These are phyloP conservation scores for Candida ascalaphidarum DNA, from an alignment of 805 yeast genomes.

Conservation along the genomic window DNA sequence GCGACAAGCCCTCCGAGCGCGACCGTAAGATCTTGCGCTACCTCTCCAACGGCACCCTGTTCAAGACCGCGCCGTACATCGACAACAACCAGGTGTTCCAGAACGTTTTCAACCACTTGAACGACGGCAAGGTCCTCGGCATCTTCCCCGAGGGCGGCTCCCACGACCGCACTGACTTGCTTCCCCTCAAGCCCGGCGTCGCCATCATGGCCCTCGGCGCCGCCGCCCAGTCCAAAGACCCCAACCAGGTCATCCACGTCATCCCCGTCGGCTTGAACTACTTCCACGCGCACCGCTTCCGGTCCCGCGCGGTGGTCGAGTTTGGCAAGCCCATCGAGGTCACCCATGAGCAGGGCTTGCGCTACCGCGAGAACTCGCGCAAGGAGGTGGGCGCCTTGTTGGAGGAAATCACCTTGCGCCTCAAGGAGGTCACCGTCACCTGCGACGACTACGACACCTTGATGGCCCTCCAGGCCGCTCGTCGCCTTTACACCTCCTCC, in stretches of 20 bases:
- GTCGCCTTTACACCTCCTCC: constrained; percentile 29
- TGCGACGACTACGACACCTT: constrained; percentile 34
- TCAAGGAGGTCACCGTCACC: constrained; percentile 32
- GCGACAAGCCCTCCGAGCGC: constrained; percentile 4
- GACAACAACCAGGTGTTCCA: constrained; percentile 28
- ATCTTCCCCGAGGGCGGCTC: constrained; percentile 39
- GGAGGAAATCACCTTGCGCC: constrained; percentile 20
- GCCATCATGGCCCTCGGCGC: constrained; percentile 39
- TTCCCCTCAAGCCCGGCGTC: constrained; percentile 37
- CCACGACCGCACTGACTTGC: constrained; percentile 32
- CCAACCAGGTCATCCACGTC: constrained; percentile 14
- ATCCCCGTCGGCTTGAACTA: constrained; percentile 36
- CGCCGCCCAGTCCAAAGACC: constrained; percentile 18
- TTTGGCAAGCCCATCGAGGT: constrained; percentile 34
- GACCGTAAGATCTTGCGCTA: constrained; percentile 8
- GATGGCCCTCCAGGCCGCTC: constrained; percentile 34
- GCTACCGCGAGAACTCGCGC: constrained; percentile 19
- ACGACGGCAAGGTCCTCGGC: constrained; percentile 24
- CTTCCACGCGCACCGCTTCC: constrained; percentile 32
- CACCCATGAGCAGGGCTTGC: constrained; percentile 16
- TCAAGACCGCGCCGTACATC: constrained; percentile 29
- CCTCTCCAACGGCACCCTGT: constrained; percentile 19
- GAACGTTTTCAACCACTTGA: constrained; percentile 28
- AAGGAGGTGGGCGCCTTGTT: constrained; percentile 19
- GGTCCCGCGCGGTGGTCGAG: constrained; percentile 34